These are phyloP conservation scores for Castanea mollissima DNA, from an alignment of 306 rosid genomes.

Conservation along the genomic window DNA sequence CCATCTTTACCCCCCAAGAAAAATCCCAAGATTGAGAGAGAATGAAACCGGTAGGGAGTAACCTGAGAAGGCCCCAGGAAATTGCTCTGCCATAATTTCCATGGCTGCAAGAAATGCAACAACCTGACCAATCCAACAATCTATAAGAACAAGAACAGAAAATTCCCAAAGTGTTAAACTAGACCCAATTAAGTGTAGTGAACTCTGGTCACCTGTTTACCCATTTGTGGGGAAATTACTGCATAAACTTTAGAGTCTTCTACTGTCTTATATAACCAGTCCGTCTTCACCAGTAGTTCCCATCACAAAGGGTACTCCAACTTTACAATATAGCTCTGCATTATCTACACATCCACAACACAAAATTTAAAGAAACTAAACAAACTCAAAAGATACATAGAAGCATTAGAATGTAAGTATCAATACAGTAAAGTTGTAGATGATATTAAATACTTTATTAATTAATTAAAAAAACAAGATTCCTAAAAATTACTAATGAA, in stretches of 20 bases:
- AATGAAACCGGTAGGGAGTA: conserved; percentile 74
- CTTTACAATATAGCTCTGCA: conserved; percentile 74
- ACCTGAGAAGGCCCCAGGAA: conserved; percentile 94
- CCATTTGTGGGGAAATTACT: conserved; percentile 97
- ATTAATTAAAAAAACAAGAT: too few species aligned
- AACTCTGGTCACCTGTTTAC: conserved; percentile 64
- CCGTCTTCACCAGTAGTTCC: conserved; percentile 94
- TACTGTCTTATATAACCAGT: conserved; percentile 61
- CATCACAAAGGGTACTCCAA: conserved; percentile 95
- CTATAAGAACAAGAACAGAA: conserved; percentile 25
- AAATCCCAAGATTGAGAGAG: conserved; percentile 14
- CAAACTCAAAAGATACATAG: not conserved
- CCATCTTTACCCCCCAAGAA: not conserved
- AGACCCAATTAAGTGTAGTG: not conserved
- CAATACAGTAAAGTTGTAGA: not conserved
- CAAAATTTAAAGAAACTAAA: not conserved
- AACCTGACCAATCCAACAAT: conserved; percentile 47
- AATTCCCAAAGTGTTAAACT: not conserved
- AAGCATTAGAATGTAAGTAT: not conserved
- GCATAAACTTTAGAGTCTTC: conserved; percentile 68
- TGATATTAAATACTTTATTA: too few species aligned
- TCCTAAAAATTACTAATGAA: too few species aligned
- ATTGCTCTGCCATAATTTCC: conserved; percentile 94
- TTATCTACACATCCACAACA: conserved; percentile 49
- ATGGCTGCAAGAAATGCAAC: conserved; percentile 98